A percentile compares a stretch with the other conserved stretches of the same genome.
These are phyloP conservation scores for Jatropha curcas DNA, from an alignment of 345 rosid species.

Conservation along the genomic window DNA sequence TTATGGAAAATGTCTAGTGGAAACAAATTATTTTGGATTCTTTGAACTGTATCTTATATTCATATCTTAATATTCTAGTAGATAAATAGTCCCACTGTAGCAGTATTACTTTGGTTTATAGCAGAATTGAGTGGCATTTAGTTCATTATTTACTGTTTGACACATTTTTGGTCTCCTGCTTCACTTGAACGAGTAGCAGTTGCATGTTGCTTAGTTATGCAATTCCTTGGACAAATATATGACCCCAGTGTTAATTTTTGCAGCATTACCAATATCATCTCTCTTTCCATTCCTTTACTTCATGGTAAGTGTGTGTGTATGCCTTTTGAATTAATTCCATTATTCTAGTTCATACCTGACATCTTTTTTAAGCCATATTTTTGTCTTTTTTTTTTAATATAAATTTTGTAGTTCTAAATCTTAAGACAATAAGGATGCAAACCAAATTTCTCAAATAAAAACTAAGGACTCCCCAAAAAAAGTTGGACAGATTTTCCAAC, in stretches of 20 bases:
- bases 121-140: background rate
- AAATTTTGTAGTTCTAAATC: too few species aligned
- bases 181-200: background rate
- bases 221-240: background rate
- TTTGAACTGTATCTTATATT: background rate
- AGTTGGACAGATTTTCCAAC: too few species aligned
- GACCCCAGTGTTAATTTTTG: slow-evolving; percentile 27
- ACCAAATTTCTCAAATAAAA: too few species aligned
- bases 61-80: background rate
- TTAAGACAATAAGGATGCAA: too few species aligned
- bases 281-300: slow-evolving; percentile 89
- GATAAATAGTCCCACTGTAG: background rate
- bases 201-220: background rate
- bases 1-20: too few species aligned
- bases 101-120: background rate
- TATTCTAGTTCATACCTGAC: background rate
- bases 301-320: slow-evolving; percentile 58
- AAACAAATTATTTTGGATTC: too few species aligned
- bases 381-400: too few species aligned
- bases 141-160: background rate
- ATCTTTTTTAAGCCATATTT: background rate
- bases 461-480: too few species aligned
- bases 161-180: background rate
- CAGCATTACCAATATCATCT: slow-evolving; percentile 87
- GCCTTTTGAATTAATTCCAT: background rate